Evolutionary conservation across 108 stramenopile genomes (phyloP).

Genomic region (Nannochloropsis granulata): DNA sequence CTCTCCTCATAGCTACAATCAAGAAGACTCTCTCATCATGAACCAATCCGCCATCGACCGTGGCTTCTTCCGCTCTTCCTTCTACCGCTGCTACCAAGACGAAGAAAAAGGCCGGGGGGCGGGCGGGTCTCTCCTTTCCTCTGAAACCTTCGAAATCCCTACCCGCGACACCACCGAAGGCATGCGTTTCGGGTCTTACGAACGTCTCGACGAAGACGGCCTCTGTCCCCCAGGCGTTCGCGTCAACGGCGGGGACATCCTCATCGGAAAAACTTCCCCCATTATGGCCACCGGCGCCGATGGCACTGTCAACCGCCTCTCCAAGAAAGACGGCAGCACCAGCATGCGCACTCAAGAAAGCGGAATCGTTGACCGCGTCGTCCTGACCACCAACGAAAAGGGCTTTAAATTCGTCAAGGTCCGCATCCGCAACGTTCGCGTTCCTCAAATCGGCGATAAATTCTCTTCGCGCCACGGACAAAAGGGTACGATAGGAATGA

Average conservation of each 20-base stretch:
- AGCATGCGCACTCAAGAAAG: conserved; percentile 91
- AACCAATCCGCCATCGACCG: conserved; percentile 95
- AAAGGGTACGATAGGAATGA: conserved; percentile 99
- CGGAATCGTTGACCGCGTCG: conserved; percentile 83
- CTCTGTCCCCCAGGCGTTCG: conserved; percentile 83
- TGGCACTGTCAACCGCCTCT: conserved; percentile 39
- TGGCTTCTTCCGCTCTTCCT: conserved; percentile 89
- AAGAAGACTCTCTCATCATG: conserved; percentile 96
- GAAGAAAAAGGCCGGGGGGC: conserved; percentile 66
- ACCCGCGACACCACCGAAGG: conserved; percentile 55
- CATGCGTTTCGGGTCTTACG: conserved; percentile 82
- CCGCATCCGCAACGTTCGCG: conserved; percentile 87
- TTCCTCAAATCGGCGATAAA: conserved; percentile 87
- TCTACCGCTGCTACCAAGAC: conserved; percentile 81
- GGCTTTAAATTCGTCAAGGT: conserved; percentile 92
- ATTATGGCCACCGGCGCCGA: conserved; percentile 3
- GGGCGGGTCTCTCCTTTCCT: conserved; percentile 42
- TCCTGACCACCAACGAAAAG: conserved; percentile 49
- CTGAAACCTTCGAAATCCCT: conserved; percentile 80
- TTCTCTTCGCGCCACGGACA: conserved; percentile 96
- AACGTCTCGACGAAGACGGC: conserved; percentile 94
- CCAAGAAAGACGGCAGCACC: conserved; percentile 83
- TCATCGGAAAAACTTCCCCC: conserved; percentile 83
- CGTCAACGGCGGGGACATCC: conserved; percentile 81
- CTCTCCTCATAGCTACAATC: conserved; percentile 58